A percentile compares a stretch with the other conserved stretches of the same genome.
Conservation (phyloP, 352 stramenopile species). For the Hyaloperonospora brassicae region DNA sequence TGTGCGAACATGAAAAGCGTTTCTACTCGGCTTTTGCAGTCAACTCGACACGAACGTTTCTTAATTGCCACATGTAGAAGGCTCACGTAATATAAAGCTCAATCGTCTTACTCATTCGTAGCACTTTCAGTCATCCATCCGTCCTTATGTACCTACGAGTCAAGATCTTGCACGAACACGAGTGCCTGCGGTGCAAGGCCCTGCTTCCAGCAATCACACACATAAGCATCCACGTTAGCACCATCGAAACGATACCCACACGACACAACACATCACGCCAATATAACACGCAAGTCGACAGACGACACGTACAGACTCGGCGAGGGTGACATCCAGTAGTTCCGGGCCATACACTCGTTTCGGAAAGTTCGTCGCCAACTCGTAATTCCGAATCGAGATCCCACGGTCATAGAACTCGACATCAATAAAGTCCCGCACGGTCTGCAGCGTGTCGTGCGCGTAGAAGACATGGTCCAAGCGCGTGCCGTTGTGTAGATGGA, state of each 20-base stretch:
- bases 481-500: slow-evolving; percentile 75
- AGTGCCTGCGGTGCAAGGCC: slow-evolving; percentile 64
- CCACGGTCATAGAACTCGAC: slow-evolving; percentile 73
- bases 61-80: background rate
- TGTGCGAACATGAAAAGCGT: too few relatives aligned
- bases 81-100: too few relatives aligned
- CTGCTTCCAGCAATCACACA: slow-evolving; percentile 18
- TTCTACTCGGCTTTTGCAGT: background rate
- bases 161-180: slow-evolving; percentile 76
- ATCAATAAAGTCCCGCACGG: slow-evolving; percentile 73
- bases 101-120: slow-evolving; percentile 7
- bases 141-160: slow-evolving; percentile 44
- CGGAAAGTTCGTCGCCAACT: slow-evolving; percentile 81
- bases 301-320: slow-evolving; percentile 48
- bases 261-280: background rate
- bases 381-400: slow-evolving; percentile 71
- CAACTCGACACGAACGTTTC: background rate
- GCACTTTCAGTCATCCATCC: slow-evolving; percentile 1
- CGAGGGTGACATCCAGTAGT: slow-evolving; percentile 49
- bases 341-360: slow-evolving; percentile 66
- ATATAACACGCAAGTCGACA: background rate
- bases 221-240: background rate
- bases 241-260: background rate
- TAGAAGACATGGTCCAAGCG: slow-evolving; percentile 76
- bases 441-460: slow-evolving; percentile 67